A percentile compares a stretch with the other conserved stretches of the same genome.
phyloP scores from a whole-genome alignment of 345 rosid species.

The Citrus medica region DNA sequence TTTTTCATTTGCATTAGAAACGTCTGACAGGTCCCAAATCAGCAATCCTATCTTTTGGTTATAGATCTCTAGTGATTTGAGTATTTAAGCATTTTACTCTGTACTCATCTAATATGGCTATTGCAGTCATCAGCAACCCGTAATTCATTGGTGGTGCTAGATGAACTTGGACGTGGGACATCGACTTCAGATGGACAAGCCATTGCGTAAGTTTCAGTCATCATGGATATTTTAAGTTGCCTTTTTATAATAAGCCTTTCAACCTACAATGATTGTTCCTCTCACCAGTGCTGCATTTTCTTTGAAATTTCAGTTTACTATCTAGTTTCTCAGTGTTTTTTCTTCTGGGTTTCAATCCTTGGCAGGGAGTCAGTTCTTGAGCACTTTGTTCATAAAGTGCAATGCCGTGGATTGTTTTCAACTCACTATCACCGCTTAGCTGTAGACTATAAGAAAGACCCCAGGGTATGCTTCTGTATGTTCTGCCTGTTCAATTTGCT shows the following conservation, averaged over 20 bases:
- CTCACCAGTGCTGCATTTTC: neutral
- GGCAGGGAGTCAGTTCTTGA: slow-evolving; percentile 88
- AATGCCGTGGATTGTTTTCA: slow-evolving; percentile 91
- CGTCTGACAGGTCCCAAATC: neutral
- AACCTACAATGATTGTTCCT: neutral
- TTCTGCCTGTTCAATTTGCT: neutral
- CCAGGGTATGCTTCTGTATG: slow-evolving; percentile 39
- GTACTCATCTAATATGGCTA: slow-evolving; percentile 7
- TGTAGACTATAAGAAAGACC: slow-evolving; percentile 59
- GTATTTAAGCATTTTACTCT: neutral
- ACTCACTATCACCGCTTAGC: slow-evolving; percentile 95
- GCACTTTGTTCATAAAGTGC: slow-evolving; percentile 73
- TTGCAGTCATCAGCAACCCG: slow-evolving; percentile 76
- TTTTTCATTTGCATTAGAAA: neutral
- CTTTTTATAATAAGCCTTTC: neutral
- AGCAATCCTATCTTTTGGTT: neutral
- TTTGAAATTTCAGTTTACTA: neutral
- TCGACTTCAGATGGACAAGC: slow-evolving; percentile 99
- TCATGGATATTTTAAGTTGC: neutral
- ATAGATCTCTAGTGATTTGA: neutral
- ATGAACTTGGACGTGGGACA: slow-evolving; percentile 98
- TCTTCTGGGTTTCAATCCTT: neutral
- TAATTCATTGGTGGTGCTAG: slow-evolving; percentile 82
- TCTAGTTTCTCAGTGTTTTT: neutral
- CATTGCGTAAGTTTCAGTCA: slow-evolving; percentile 66